Percentiles rank a stretch among this genome's conserved stretches.
phyloP scores from a whole-genome alignment of 176 grass and related monocot species.

The Triticum dicoccoides region DNA sequence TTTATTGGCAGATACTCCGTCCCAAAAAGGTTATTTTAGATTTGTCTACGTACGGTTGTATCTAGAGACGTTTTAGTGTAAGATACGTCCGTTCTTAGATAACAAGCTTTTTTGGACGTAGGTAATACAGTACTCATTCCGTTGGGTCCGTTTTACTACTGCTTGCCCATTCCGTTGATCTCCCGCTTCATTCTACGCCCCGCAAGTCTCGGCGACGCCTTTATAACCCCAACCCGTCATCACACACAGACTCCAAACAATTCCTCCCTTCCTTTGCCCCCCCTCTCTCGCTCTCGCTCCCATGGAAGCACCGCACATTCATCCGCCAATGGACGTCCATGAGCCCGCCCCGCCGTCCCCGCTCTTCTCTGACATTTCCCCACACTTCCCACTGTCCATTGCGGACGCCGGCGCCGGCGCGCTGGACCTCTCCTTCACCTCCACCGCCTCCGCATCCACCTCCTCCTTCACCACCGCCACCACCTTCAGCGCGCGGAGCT shows the following conservation, averaged over 20 bases:
- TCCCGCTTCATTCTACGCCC: not conserved
- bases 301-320: slow-evolving; percentile 25
- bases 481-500: slow-evolving; percentile 82
- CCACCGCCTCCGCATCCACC: slow-evolving; percentile 61
- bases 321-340: slow-evolving; percentile 33
- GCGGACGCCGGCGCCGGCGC: not conserved
- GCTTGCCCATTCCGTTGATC: not conserved
- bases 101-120: too few relatives aligned
- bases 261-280: not conserved
- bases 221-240: slow-evolving; percentile 20
- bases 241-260: not conserved
- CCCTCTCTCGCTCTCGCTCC: not conserved
- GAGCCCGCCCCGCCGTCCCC: slow-evolving; percentile 28
- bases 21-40: too few relatives aligned
- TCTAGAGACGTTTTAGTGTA: too few relatives aligned
- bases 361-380: slow-evolving; percentile 23
- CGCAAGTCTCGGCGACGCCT: not conserved
- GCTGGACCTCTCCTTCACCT: slow-evolving; percentile 69
- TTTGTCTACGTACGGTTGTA: too few relatives aligned
- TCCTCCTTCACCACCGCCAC: slow-evolving; percentile 67
- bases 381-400: slow-evolving; percentile 25
- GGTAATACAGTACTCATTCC: not conserved
- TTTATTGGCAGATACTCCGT: too few relatives aligned
- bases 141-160: not conserved
- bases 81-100: too few relatives aligned